Evolutionary conservation across 2,329 filamentous ascomycete species (phyloP), one percentile per base, ranked within the genome.

Genomic region (Pseudogymnoascus sp.): DNA sequence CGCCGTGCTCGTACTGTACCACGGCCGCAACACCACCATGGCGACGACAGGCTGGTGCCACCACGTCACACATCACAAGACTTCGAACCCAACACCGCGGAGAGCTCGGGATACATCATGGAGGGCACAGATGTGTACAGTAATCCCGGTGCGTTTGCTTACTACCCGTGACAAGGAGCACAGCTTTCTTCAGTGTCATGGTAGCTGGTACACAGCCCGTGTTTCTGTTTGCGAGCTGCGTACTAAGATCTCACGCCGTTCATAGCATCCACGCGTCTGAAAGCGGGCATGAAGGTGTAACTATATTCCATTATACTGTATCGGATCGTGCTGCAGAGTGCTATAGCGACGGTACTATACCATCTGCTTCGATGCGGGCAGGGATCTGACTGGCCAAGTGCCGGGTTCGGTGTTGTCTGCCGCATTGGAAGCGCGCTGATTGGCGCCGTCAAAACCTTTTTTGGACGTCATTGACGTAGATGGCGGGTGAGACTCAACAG

Each of bases 31-130:
- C 29, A 55, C 8, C 48, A 55, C 48, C 29, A 6, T 2, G n/a
- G 29, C 29, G 10, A 33, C 2, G 29, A 21, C n/a, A 55, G 31
- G 17, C 7, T 17, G 7, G 29, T 33, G 15, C 2, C 21, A 55
- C 27, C 48, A 55, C 48, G 48, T 55, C 48, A 55, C 48, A 29
- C 48, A 55, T 55, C 48, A 55, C 48, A 55, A 55, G 48, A 55
- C 48, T 33, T n/a, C 29, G n/a, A 33, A 17, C 48, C 48, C 33
- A 17, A 33, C n/a, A 15, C 17, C 8, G 48, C 48, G n/a, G 29
- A 33, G 48, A 55, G 29, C 48, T 17, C 29, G 48, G 48, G 48
- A 29, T 55, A 33, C n/a, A 55, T 55, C 5, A 15, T 10, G 48
- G 6, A 12, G 29, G 44, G 48, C 33, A 55, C 48, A 55, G 10